Conservation (phyloP, 2,329 filamentous ascomycete species). For the Dactylellina parvicollis region DNA sequence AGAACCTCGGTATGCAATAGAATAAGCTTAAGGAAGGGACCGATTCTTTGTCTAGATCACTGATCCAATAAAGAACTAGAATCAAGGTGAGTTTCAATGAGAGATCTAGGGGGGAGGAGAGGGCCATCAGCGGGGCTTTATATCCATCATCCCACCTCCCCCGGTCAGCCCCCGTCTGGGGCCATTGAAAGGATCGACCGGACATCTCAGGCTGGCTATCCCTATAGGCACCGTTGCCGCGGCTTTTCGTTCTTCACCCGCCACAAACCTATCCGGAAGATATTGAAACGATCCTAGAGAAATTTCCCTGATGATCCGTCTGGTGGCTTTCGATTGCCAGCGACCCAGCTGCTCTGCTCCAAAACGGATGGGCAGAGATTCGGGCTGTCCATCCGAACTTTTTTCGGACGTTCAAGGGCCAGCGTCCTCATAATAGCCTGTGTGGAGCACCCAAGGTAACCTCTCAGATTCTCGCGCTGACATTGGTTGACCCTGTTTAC, state of each 20-base stretch:
- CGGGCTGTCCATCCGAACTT: slow-evolving; percentile 49
- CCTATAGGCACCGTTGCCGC: too few species aligned
- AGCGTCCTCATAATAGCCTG: slow-evolving; percentile 26
- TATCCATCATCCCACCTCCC: slow-evolving; percentile 28
- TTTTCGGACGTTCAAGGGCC: slow-evolving; percentile 15
- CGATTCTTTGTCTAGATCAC: slow-evolving; percentile 35
- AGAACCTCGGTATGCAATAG: slow-evolving; percentile 14
- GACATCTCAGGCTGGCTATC: too few species aligned
- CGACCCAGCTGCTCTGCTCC: background rate
- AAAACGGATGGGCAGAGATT: slow-evolving; percentile 9
- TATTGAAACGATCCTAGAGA: slow-evolving; percentile 12
- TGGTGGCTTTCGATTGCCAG: background rate
- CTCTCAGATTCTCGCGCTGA: slow-evolving; percentile 19
- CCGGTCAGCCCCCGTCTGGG: too few species aligned
- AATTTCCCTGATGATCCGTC: slow-evolving; percentile 27
- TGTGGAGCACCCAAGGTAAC: slow-evolving; percentile 34
- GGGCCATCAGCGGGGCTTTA: slow-evolving; percentile 35
- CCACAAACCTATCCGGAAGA: slow-evolving; percentile 24
- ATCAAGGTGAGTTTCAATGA: slow-evolving; percentile 35
- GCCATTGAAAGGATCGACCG: too few species aligned
- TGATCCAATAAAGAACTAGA: slow-evolving; percentile 23
- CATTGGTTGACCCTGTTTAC: slow-evolving; percentile 33
- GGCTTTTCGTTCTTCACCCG: background rate
- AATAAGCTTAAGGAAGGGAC: background rate
- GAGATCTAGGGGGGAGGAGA: slow-evolving; percentile 2